Percentiles rank a stretch among this genome's conserved stretches.
Evolutionary conservation across 345 rosid genomes (phyloP).

Genomic region (Camelina neglecta): DNA sequence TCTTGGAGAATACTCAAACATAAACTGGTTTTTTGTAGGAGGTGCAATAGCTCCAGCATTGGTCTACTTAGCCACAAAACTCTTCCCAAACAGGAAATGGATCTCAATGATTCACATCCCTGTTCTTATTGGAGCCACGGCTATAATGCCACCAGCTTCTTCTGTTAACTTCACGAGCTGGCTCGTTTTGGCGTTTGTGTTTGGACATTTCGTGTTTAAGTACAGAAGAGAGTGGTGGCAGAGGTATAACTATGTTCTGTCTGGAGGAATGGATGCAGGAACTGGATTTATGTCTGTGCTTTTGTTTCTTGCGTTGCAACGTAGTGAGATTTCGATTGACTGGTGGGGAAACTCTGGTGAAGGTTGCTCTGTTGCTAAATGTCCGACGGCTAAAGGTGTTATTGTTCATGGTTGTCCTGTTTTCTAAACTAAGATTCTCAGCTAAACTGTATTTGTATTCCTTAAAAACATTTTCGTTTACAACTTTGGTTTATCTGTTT

Average conservation of each 20-base stretch:
- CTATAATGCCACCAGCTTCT: slow-evolving; percentile 84
- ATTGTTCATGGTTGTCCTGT: slow-evolving; percentile 65
- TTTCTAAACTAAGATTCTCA: slow-evolving; percentile 20
- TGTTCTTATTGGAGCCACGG: slow-evolving; percentile 68
- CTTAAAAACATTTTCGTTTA: background rate
- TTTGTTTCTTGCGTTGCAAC: slow-evolving; percentile 58
- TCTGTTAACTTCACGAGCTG: slow-evolving; percentile 82
- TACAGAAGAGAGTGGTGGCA: slow-evolving; percentile 64
- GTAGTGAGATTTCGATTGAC: slow-evolving; percentile 40
- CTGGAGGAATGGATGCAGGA: slow-evolving; percentile 84
- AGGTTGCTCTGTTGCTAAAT: slow-evolving; percentile 65
- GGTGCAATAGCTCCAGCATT: slow-evolving; percentile 73
- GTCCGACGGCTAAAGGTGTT: slow-evolving; percentile 76
- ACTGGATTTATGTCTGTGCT: slow-evolving; percentile 73
- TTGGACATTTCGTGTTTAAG: slow-evolving; percentile 60
- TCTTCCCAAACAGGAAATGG: slow-evolving; percentile 68
- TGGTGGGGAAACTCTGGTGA: slow-evolving; percentile 82
- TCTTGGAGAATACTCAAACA: slow-evolving; percentile 65
- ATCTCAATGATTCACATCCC: slow-evolving; percentile 68
- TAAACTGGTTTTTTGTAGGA: slow-evolving; percentile 78
- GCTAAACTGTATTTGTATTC: background rate
- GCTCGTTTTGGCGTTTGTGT: slow-evolving; percentile 65
- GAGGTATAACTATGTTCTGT: slow-evolving; percentile 70
- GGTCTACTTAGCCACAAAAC: slow-evolving; percentile 68
- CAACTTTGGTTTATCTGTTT: background rate